Evolutionary conservation across 2,329 filamentous ascomycete species (phyloP).

Genomic region (Trichoderma sp.): DNA sequence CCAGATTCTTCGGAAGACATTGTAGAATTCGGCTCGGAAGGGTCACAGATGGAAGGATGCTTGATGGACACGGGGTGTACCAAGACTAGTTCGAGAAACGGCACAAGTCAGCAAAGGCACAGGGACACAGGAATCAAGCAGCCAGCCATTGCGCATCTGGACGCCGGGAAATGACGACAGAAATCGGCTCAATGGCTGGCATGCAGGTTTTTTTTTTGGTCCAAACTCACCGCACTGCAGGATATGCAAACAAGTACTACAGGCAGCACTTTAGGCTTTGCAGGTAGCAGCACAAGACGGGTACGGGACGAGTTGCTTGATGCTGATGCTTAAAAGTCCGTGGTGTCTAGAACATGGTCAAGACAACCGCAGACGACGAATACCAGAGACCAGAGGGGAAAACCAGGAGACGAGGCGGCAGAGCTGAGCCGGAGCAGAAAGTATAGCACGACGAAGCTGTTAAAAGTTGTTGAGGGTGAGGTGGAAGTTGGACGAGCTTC

Average conservation of each 20-base stretch:
- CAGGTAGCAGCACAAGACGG: slow-evolving; percentile 12
- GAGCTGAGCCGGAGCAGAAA: slow-evolving; percentile 26
- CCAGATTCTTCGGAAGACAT: slow-evolving; percentile 41
- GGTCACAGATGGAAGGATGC: background rate
- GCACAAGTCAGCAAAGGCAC: background rate
- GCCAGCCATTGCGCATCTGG: background rate
- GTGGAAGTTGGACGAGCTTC: slow-evolving; percentile 41
- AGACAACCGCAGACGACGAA: slow-evolving; percentile 32
- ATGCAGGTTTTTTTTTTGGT: background rate
- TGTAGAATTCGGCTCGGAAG: slow-evolving; percentile 23
- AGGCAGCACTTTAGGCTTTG: background rate
- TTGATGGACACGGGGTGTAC: background rate
- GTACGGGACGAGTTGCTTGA: slow-evolving; percentile 9
- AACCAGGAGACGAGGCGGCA: slow-evolving; percentile 39
- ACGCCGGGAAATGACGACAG: background rate
- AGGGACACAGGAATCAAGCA: background rate
- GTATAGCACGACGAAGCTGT: slow-evolving; percentile 26
- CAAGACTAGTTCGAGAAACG: background rate
- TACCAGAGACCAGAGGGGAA: slow-evolving; percentile 40
- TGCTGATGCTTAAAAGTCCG: slow-evolving; percentile 24
- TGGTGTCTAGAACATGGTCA: slow-evolving; percentile 41
- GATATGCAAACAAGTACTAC: background rate
- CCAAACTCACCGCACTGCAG: slow-evolving; percentile 10
- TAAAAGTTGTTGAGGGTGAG: slow-evolving; percentile 37
- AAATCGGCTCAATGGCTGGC: background rate